phyloP scores from a whole-genome alignment of 495 filamentous ascomycete species.

The Hyaloscypha hepaticicola region DNA sequence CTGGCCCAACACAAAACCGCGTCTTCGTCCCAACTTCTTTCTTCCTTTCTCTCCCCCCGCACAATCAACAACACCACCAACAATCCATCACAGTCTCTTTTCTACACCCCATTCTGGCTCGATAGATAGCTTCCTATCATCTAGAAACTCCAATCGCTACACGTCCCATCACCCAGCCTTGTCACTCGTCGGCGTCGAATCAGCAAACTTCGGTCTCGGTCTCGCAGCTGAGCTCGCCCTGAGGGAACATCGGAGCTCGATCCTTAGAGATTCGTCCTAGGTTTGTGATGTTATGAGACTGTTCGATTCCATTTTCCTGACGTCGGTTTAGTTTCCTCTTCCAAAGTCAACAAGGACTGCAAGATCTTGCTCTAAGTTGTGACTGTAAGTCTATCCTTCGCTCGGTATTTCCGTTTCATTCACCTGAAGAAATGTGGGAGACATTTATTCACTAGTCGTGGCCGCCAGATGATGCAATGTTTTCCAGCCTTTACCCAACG shows the following conservation, averaged over 20 bases:
- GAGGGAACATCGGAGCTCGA: neutral
- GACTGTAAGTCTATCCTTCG: conserved; percentile 10
- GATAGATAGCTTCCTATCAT: conserved; percentile 38
- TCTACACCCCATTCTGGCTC: conserved; percentile 31
- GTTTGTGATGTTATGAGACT: conserved; percentile 11
- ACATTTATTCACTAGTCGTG: neutral
- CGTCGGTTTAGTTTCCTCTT: conserved; percentile 7
- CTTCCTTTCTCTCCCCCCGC: conserved; percentile 12
- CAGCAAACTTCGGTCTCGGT: neutral
- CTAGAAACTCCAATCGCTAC: conserved; percentile 32
- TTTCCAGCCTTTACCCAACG: neutral
- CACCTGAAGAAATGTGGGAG: neutral
- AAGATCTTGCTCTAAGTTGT: conserved; percentile 6
- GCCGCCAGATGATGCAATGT: conserved; percentile 6
- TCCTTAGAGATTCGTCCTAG: conserved; percentile 5
- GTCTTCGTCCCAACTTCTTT: conserved; percentile 15
- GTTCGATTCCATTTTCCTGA: conserved; percentile 15
- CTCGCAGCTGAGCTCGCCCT: conserved; percentile 2
- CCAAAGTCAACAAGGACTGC: conserved; percentile 13
- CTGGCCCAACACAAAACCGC: conserved; percentile 21
- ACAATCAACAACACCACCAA: conserved; percentile 22
- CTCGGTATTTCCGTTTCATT: conserved; percentile 2
- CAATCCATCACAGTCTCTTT: conserved; percentile 32
- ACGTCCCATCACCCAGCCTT: conserved; percentile 20
- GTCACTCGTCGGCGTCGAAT: conserved; percentile 7